Evolutionary conservation across 805 yeast species (phyloP), one percentile per base, ranked within the genome.

Genomic region (Saccharomycopsis guyanensis): DNA sequence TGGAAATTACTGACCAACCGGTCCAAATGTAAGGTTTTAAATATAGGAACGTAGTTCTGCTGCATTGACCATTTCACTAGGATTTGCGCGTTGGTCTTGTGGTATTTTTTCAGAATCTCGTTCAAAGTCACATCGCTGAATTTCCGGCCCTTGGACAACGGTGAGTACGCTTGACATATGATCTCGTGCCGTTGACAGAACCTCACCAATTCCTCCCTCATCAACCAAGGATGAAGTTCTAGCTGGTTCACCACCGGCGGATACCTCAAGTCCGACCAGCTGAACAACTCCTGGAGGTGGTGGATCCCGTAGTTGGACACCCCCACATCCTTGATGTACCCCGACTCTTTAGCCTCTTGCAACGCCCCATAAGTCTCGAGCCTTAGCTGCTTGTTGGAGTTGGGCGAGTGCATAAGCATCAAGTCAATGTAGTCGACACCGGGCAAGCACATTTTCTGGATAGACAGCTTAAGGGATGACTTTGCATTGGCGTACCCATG

Each of bases 281-380:
- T 57, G 33, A 72, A 56, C 19, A 81, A 59, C 59, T 80, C 83
- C 55, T 76, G 61, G 23, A 80, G 55, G 56, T 80, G 85, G 41
- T 69, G 67, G 19, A 65, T 58, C 15, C 83, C 83, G 56, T 69
- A 80, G 60, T 80, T 80, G 31, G 84, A 77, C 7, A 81, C 84
- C 19, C 86, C 86, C 46, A 81, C 73, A 40, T 66, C 65, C 52
- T 66, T 69, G 22, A 78, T 69, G 40, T 57, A 62, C 13, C 82
- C 83, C 5, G 62, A 59, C 23, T 61, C 71, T 7, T 73, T 79
- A 3, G 72, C 72, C 46, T 77, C 76, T 59, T 80, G 77, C 55
- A 80, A 64, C 3, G 79, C 81, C 45, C 62, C 58, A 71, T 76
- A 81, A 3, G 76, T 66, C 40, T 70, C 75, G 32, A 74, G 62